These are phyloP conservation scores for Coriaria nepalensis DNA, from an alignment of 306 rosid genomes.

Conservation along the genomic window DNA sequence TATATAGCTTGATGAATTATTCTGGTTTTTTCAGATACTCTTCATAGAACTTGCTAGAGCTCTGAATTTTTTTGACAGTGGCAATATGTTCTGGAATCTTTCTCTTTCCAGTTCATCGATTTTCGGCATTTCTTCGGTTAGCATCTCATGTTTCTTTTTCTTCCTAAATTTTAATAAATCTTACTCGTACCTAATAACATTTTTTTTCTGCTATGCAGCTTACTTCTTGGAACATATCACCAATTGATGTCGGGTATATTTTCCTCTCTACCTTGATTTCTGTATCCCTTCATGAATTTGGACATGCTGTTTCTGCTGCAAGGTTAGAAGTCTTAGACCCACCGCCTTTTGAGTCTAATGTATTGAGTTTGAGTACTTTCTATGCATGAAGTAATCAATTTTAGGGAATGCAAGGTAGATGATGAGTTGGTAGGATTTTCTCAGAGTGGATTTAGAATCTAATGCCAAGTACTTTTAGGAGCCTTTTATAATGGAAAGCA, in stretches of 20 bases:
- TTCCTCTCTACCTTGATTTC: slow-evolving; percentile 50
- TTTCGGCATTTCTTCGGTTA: slow-evolving; percentile 41
- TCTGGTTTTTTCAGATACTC: slow-evolving; percentile 44
- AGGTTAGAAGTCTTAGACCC: slow-evolving; percentile 34
- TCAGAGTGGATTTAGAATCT: slow-evolving; percentile 29
- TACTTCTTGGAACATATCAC: slow-evolving; percentile 27
- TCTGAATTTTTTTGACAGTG: slow-evolving; percentile 26
- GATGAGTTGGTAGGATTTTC: background rate
- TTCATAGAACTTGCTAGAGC: slow-evolving; percentile 38
- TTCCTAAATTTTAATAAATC: background rate
- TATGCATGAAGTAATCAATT: background rate
- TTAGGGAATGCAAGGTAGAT: background rate
- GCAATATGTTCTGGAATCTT: slow-evolving; percentile 10
- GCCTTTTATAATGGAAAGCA: slow-evolving; percentile 37
- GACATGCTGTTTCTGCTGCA: slow-evolving; percentile 75
- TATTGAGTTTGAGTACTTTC: background rate
- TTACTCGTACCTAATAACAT: background rate
- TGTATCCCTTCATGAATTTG: slow-evolving; percentile 57
- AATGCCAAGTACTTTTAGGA: slow-evolving; percentile 27
- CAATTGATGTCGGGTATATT: slow-evolving; percentile 40
- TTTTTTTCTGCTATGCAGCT: slow-evolving; percentile 5
- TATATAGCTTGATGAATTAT: too few relatives aligned
- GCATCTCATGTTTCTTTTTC: slow-evolving; percentile 11
- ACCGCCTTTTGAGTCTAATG: background rate
- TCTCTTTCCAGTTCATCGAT: slow-evolving; percentile 18